These are phyloP conservation scores for Moesziomyces aphidis DNA, from an alignment of 1,284 basidiomycete species.

Conservation along the genomic window DNA sequence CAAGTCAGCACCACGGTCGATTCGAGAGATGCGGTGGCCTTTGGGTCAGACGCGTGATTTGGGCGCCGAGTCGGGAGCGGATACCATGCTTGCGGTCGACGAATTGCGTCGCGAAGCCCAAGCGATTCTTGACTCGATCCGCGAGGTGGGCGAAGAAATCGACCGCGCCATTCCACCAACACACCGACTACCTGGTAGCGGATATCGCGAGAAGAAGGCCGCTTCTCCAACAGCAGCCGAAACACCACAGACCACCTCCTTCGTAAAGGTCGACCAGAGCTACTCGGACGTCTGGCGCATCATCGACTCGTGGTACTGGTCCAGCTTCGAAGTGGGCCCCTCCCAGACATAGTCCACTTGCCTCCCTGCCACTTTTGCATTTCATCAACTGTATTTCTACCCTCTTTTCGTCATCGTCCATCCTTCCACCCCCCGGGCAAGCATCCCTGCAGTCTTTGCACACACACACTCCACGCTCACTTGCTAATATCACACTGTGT, in stretches of 20 bases:
- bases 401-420: background rate
- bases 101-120: constrained; percentile 25
- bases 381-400: constrained; percentile 14
- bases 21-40: background rate
- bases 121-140: constrained; percentile 22
- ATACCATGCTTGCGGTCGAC: constrained; percentile 5
- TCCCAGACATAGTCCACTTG: background rate
- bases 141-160: constrained; percentile 18
- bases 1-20: background rate
- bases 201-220: background rate
- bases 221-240: background rate
- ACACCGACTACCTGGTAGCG: constrained; percentile 16
- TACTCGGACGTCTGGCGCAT: constrained; percentile 29
- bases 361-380: background rate
- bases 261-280: constrained; percentile 21
- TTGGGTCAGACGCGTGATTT: constrained; percentile 1
- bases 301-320: constrained; percentile 44
- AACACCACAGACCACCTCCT: constrained; percentile 1
- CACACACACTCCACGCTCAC: too few relatives aligned
- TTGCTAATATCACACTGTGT: too few relatives aligned
- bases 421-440: background rate
- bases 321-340: constrained; percentile 17
- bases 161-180: constrained; percentile 22
- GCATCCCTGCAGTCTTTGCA: background rate
- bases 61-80: constrained; percentile 10